phyloP scores from a whole-genome alignment of 129 eudicot species.

The Sambucus nigra region DNA sequence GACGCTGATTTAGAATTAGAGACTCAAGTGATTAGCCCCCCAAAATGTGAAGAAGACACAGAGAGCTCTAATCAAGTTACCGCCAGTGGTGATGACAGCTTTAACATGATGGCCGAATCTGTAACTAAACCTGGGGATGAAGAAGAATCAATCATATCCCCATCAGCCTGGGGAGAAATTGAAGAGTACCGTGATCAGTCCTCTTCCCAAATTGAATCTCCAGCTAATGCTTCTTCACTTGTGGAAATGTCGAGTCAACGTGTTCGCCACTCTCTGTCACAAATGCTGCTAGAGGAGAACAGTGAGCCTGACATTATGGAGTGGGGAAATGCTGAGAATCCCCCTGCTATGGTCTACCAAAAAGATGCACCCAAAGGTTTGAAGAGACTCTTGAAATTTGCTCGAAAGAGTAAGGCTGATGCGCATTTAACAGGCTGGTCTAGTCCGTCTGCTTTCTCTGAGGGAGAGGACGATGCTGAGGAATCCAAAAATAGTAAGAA shows the following conservation, averaged over 20 bases:
- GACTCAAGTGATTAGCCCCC: slow-evolving; percentile 19
- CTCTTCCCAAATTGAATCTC: slow-evolving; percentile 29
- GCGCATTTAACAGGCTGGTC: slow-evolving; percentile 64
- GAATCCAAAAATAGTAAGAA: slow-evolving; percentile 47
- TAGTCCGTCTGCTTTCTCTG: slow-evolving; percentile 68
- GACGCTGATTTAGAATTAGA: slow-evolving; percentile 17
- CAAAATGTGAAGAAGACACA: slow-evolving; percentile 21
- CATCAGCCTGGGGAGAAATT: slow-evolving; percentile 75
- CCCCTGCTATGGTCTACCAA: slow-evolving; percentile 72
- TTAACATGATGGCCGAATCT: slow-evolving; percentile 17
- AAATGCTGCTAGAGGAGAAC: slow-evolving; percentile 87
- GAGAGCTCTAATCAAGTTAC: slow-evolving; percentile 18
- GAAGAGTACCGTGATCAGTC: slow-evolving; percentile 50
- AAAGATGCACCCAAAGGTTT: slow-evolving; percentile 92
- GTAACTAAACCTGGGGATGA: slow-evolving; percentile 22
- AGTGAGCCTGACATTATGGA: slow-evolving; percentile 63
- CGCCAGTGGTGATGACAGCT: slow-evolving; percentile 17
- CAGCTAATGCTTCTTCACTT: slow-evolving; percentile 23
- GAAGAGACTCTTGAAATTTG: slow-evolving; percentile 82
- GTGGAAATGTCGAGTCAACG: slow-evolving; percentile 46
- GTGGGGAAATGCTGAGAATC: slow-evolving; percentile 92
- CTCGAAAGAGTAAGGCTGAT: slow-evolving; percentile 79
- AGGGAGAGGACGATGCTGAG: slow-evolving; percentile 86
- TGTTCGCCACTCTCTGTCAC: slow-evolving; percentile 86
- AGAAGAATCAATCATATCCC: slow-evolving; percentile 57